Percentiles rank a stretch among this genome's conserved stretches.
Conservation (phyloP, 495 filamentous ascomycete species). For the Darksidea phi region DNA sequence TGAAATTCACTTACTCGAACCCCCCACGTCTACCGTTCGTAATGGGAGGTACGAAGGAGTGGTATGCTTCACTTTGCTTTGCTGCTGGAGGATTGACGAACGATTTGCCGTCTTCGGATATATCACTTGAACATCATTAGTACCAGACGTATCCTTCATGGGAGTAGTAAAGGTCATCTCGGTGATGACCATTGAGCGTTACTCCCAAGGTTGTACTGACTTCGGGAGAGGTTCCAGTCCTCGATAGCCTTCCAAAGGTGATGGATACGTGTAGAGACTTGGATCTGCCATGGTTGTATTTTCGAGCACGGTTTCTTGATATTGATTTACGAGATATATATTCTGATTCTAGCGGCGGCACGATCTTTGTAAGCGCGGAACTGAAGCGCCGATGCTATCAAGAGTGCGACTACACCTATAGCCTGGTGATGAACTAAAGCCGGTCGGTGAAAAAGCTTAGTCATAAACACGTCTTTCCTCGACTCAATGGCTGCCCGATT, state of each 20-base stretch:
- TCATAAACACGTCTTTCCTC: no score
- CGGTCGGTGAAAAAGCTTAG: neutral
- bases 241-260: constrained; percentile 34
- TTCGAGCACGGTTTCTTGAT: no score
- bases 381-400: constrained; percentile 23
- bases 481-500: no score
- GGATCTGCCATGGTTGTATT: constrained; percentile 33
- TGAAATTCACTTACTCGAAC: constrained; percentile 53
- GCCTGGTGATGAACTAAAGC: neutral
- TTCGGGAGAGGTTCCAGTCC: constrained; percentile 32
- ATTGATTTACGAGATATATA: neutral
- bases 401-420: neutral
- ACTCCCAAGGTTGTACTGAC: constrained; percentile 25
- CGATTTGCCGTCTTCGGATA: constrained; percentile 41
- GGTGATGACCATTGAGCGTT: neutral
- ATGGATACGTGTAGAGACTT: constrained; percentile 33
- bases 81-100: constrained; percentile 41
- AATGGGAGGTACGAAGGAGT: constrained; percentile 39
- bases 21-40: constrained; percentile 45
- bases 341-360: neutral
- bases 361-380: constrained; percentile 33
- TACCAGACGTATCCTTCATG: no score
- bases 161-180: neutral
- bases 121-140: constrained; percentile 33
- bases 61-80: constrained; percentile 38